These are phyloP conservation scores for Kodamaea fungicola DNA, from an alignment of 1,139 yeast species.

Conservation along the genomic window DNA sequence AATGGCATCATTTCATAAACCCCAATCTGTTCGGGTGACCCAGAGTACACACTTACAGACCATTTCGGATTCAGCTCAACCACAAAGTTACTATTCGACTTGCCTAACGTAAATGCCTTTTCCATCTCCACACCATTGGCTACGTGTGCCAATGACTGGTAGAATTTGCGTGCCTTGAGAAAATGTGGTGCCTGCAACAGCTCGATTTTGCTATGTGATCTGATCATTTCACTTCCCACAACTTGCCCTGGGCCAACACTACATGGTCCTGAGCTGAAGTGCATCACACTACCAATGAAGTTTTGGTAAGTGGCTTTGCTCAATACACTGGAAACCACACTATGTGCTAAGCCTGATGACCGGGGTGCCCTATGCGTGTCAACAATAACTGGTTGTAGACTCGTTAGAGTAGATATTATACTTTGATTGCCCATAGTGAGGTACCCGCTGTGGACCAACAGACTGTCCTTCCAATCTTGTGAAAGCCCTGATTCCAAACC, in stretches of 20 bases:
- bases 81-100: conserved; percentile 23
- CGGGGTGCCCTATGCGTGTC: conserved; percentile 28
- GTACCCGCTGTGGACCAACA: conserved; percentile 7
- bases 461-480: conserved; percentile 11
- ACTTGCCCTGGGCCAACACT: conserved; percentile 34
- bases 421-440: conserved; percentile 2
- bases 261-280: conserved; percentile 36
- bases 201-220: conserved; percentile 36
- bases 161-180: conserved; percentile 23
- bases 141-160: conserved; percentile 25
- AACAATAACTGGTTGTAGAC: conserved; percentile 14
- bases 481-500: conserved; percentile 6
- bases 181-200: conserved; percentile 27
- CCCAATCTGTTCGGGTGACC: conserved; percentile 41
- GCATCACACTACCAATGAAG: conserved; percentile 23
- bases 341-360: conserved; percentile 32
- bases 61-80: conserved; percentile 23
- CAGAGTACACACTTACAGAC: conserved; percentile 29
- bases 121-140: conserved; percentile 29
- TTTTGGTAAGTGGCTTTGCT: conserved; percentile 16
- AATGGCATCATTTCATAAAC: conserved; percentile 37
- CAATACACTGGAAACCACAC: conserved; percentile 21
- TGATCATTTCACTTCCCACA: conserved; percentile 16
- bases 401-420: too few species aligned
- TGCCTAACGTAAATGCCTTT: conserved; percentile 19